Evolutionary conservation across 106 monocot species (phyloP), one percentile per base, ranked within the genome.

Genomic region (Xerophyta viscosa): DNA sequence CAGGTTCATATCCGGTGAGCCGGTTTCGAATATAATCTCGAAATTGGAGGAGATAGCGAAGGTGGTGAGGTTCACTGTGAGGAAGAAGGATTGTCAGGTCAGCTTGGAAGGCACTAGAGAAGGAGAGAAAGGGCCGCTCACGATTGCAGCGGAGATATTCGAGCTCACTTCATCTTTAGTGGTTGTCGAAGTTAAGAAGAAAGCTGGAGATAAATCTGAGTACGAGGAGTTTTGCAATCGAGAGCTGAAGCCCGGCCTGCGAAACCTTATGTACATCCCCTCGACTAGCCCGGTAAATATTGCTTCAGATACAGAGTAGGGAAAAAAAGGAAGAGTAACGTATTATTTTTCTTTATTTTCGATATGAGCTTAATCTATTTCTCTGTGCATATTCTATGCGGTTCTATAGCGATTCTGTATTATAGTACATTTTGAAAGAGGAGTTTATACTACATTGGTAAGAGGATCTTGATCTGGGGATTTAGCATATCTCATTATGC

Each of bases 31-130:
- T 37, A 60, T 68, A 9, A 42, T 68, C 14, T 60, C 68, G 3
- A 68, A 68, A 52, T 23, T 68, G 52, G 68, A 68, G 50, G 68
- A 68, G 51, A 68, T 68, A 18, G 68, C 59, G 4, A 39, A 44
- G 43, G 42, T 52, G 25, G 42, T 68, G 51, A 60, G 59, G 18
- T 68, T 68, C 22, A 45, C 68, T 1, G 43, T 68, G 41, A 51
- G 68, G 50, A 59, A 60, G 43, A 68, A 60, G 51, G 68, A 68
- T 45, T 68, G 24, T 24, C 19, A 37, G 29, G 68, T 68, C 11
- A 68, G 59, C 23, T 45, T 68, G 23, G 60, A 59, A 45, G 68
- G 68, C 18, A 52, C 58, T 0, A 68, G 43, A 42, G 59, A 68
- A 28, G 50, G 68, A 15, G 68, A 31, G 50, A 59, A 60, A 17